A percentile compares a stretch with the other conserved stretches of the same genome.
Conservation (phyloP, 208 protist genomes). For the Leishmania gerbilli region DNA sequence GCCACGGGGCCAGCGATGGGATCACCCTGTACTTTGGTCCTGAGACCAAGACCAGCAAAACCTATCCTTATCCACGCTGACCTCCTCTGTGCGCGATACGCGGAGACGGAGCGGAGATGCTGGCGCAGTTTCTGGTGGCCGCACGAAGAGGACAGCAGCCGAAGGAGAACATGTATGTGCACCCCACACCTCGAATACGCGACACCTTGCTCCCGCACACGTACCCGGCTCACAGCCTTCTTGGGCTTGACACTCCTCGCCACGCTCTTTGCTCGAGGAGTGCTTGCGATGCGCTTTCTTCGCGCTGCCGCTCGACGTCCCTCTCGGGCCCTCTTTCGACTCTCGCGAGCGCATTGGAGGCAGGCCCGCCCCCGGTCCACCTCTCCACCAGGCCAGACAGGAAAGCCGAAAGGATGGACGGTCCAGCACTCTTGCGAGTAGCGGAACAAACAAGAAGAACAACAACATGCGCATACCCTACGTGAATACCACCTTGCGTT, state of each 20-base stretch:
- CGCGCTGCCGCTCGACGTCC: neutral
- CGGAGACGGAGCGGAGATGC: no score
- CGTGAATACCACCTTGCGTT: neutral
- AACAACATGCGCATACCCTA: neutral
- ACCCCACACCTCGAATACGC: neutral
- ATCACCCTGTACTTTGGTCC: neutral
- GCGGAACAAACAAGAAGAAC: neutral
- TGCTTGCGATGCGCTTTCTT: neutral
- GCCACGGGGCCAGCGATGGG: neutral
- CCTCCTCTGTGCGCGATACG: neutral
- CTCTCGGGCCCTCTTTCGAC: neutral
- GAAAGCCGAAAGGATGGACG: neutral
- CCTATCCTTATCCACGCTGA: neutral
- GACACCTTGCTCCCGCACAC: neutral
- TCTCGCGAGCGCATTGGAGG: neutral
- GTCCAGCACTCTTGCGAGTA: neutral
- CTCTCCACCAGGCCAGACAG: neutral
- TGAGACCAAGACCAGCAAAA: neutral
- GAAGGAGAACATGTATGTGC: neutral
- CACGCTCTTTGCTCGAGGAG: no score
- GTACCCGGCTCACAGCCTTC: neutral
- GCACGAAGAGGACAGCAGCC: neutral
- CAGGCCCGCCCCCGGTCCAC: neutral
- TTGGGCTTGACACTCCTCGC: no score
- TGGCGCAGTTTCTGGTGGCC: neutral